Conservation (phyloP, 1,284 basidiomycete genomes). For the Blastosporella zonata region DNA sequence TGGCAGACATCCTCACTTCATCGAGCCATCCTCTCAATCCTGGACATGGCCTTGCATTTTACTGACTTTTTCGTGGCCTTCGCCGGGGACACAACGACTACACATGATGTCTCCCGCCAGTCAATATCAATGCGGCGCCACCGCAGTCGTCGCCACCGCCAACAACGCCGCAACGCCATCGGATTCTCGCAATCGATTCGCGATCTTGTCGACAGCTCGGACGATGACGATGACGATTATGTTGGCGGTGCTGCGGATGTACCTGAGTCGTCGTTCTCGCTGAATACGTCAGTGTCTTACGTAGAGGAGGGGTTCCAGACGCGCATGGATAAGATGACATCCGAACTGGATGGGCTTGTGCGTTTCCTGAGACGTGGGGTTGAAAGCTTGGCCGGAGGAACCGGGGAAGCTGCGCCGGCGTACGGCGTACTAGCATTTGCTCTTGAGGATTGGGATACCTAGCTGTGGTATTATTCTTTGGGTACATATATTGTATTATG, state of each 20-base stretch:
- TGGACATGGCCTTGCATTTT: slow-evolving; percentile 74
- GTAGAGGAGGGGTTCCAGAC: slow-evolving; percentile 45
- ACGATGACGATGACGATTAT: slow-evolving; percentile 37
- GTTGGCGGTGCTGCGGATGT: slow-evolving; percentile 26
- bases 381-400: slow-evolving; percentile 57
- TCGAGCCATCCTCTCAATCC: slow-evolving; percentile 61
- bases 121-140: slow-evolving; percentile 55
- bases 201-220: slow-evolving; percentile 43
- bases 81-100: slow-evolving; percentile 52
- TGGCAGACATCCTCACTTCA: slow-evolving; percentile 59
- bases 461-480: slow-evolving; percentile 12
- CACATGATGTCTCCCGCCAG: slow-evolving; percentile 57
- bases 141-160: slow-evolving; percentile 53
- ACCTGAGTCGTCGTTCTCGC: slow-evolving; percentile 44
- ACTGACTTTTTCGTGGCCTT: slow-evolving; percentile 59
- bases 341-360: slow-evolving; percentile 68
- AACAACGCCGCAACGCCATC: slow-evolving; percentile 54
- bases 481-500: no score
- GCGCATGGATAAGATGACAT: slow-evolving; percentile 58
- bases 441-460: slow-evolving; percentile 79
- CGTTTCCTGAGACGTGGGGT: slow-evolving; percentile 63
- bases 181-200: slow-evolving; percentile 49
- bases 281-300: slow-evolving; percentile 36
- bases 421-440: slow-evolving; percentile 76
- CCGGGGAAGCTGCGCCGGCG: slow-evolving; percentile 51